Conservation (phyloP, 148 eudicot species). For the Rhododendron ovatum region DNA sequence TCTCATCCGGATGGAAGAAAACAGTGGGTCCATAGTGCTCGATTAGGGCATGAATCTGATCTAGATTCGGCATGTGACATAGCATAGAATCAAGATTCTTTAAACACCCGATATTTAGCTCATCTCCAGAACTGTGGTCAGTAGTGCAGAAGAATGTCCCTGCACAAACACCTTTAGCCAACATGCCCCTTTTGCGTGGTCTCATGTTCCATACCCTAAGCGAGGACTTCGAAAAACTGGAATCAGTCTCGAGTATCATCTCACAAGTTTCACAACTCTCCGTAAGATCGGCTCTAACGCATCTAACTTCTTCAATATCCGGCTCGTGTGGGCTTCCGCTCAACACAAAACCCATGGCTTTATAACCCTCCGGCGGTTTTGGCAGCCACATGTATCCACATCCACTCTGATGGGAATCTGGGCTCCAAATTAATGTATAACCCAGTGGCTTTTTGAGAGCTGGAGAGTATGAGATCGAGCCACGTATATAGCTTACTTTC, state of each 20-base stretch:
- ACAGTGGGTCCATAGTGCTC: slow-evolving; percentile 82
- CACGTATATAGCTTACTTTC: neutral
- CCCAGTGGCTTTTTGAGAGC: slow-evolving; percentile 59
- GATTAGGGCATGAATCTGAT: slow-evolving; percentile 71
- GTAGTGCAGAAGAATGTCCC: slow-evolving; percentile 83
- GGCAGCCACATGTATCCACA: slow-evolving; percentile 76
- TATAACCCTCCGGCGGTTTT: slow-evolving; percentile 63
- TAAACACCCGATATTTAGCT: slow-evolving; percentile 53
- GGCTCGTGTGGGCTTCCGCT: slow-evolving; percentile 57
- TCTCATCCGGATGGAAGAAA: slow-evolving; percentile 83
- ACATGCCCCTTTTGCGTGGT: slow-evolving; percentile 69
- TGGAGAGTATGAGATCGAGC: slow-evolving; percentile 23
- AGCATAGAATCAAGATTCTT: slow-evolving; percentile 51
- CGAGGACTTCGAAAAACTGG: slow-evolving; percentile 17
- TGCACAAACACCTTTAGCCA: slow-evolving; percentile 56
- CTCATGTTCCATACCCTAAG: slow-evolving; percentile 67
- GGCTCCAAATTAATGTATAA: slow-evolving; percentile 62
- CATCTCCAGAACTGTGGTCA: slow-evolving; percentile 28
- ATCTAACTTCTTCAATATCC: slow-evolving; percentile 61
- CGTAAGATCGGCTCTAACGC: slow-evolving; percentile 73
- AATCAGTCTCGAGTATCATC: slow-evolving; percentile 36
- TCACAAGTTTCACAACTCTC: slow-evolving; percentile 61
- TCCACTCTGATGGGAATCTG: slow-evolving; percentile 32
- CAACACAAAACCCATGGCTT: slow-evolving; percentile 66
- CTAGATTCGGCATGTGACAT: slow-evolving; percentile 73